phyloP scores from a whole-genome alignment of 139 green algal species.

The Tetradesmus obliquus region DNA sequence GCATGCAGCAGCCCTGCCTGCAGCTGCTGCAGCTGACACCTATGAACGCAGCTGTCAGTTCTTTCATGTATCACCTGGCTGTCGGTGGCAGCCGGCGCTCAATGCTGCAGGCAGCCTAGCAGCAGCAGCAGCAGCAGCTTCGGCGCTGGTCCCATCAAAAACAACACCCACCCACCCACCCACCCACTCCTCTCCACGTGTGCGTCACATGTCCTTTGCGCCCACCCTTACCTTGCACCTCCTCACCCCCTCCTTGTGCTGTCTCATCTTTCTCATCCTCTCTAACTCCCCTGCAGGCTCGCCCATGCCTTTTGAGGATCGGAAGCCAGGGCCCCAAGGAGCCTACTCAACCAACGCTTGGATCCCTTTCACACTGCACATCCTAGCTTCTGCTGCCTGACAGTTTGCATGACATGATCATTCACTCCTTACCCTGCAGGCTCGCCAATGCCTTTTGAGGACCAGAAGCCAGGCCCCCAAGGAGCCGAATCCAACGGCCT shows the following conservation, averaged over 20 bases:
- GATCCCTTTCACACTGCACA: too few relatives aligned
- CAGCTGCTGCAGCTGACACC: neutral
- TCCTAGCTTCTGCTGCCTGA: neutral
- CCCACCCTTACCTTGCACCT: neutral
- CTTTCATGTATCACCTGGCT: neutral
- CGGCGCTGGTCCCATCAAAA: neutral
- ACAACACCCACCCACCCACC: too few relatives aligned
- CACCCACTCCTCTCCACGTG: neutral
- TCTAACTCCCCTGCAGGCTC: neutral
- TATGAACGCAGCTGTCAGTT: neutral
- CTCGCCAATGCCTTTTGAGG: constrained; percentile 33
- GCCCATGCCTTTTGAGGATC: neutral
- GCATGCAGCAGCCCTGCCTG: neutral
- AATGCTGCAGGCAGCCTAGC: neutral
- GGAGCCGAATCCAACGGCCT: constrained; percentile 32
- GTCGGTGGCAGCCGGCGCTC: neutral
- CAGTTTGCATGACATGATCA: neutral
- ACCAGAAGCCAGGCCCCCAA: constrained; percentile 7
- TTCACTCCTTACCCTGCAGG: neutral
- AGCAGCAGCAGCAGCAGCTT: neutral
- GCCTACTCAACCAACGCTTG: neutral
- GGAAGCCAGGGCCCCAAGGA: neutral
- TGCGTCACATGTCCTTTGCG: neutral
- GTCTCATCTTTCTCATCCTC: neutral
- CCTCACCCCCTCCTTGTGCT: neutral